A percentile compares a stretch with the other conserved stretches of the same genome.
Conservation (phyloP, 2,329 filamentous ascomycete species). For the Hortaea werneckii region DNA sequence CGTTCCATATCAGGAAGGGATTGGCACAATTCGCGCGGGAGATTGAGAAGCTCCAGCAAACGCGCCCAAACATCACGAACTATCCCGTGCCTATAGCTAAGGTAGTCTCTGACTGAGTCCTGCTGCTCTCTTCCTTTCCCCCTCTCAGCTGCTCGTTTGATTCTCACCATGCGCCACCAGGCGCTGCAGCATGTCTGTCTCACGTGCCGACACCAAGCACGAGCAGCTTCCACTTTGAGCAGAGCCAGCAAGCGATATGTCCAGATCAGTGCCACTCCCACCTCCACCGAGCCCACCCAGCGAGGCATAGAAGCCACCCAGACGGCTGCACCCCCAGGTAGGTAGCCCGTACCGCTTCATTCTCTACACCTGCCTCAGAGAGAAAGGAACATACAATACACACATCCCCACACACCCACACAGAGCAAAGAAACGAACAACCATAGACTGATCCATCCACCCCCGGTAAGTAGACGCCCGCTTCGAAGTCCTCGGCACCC, state of each 20-base stretch:
- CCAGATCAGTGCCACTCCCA: conserved; percentile 36
- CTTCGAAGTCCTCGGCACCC: conserved; percentile 86
- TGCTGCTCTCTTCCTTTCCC: too few relatives aligned
- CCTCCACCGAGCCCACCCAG: conserved; percentile 28
- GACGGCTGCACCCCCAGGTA: conserved; percentile 9
- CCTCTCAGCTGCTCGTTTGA: too few relatives aligned
- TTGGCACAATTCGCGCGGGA: too few relatives aligned
- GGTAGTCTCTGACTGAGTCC: too few relatives aligned
- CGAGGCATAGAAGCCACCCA: conserved; percentile 24
- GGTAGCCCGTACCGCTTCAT: background rate
- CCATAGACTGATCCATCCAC: background rate
- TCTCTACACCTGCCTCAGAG: background rate
- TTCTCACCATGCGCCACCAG: too few relatives aligned
- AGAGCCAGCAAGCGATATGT: conserved; percentile 26
- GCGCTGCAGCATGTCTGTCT: conserved; percentile 17
- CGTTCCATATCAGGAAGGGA: too few relatives aligned
- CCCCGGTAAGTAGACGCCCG: conserved; percentile 61
- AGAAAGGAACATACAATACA: background rate
- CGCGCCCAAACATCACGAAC: too few relatives aligned
- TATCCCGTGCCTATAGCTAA: too few relatives aligned
- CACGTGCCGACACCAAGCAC: conserved; percentile 14
- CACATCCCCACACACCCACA: background rate
- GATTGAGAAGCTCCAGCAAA: too few relatives aligned
- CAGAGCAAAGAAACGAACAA: background rate
- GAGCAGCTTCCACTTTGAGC: conserved; percentile 3